Percentiles rank a stretch among this genome's conserved stretches.
These are phyloP conservation scores for Sequoia sempervirens DNA, from an alignment of 75 land plant genomes.

Conservation along the genomic window DNA sequence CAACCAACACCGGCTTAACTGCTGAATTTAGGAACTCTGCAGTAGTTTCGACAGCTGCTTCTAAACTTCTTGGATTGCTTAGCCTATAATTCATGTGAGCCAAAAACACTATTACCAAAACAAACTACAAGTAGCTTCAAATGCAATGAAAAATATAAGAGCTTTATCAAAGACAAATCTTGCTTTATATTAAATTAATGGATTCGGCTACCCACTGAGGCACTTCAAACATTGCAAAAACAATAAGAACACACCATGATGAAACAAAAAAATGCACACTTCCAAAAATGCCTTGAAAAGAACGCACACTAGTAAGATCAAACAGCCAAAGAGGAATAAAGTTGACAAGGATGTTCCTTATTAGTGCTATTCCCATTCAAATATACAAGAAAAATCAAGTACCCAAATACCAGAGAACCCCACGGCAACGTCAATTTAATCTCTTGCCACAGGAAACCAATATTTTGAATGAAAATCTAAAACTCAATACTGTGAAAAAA, in stretches of 20 bases:
- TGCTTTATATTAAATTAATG: too few species aligned
- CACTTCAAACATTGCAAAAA: too few species aligned
- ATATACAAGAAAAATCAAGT: not conserved
- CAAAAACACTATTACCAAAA: not conserved
- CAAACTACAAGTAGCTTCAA: not conserved
- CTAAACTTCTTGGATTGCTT: slow-evolving; percentile 28
- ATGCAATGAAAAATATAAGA: not conserved
- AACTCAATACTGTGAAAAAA: not conserved
- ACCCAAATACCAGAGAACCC: not conserved
- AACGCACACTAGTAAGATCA: not conserved
- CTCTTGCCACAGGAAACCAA: not conserved
- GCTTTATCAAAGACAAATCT: not conserved
- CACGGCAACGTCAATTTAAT: not conserved
- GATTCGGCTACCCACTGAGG: too few species aligned
- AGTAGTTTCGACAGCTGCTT: slow-evolving; percentile 35
- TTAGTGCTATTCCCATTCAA: not conserved
- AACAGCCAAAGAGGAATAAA: not conserved
- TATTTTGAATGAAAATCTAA: not conserved
- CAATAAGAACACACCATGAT: too few species aligned
- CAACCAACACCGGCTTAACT: slow-evolving; percentile 52
- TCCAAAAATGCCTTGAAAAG: not conserved
- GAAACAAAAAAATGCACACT: not conserved
- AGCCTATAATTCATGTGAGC: slow-evolving; percentile 13
- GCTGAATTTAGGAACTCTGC: slow-evolving; percentile 38
- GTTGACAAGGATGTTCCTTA: not conserved